A percentile compares a stretch with the other conserved stretches of the same genome.
phyloP scores from a whole-genome alignment of 2,329 filamentous ascomycete species.

The Hypoxylon sp. region DNA sequence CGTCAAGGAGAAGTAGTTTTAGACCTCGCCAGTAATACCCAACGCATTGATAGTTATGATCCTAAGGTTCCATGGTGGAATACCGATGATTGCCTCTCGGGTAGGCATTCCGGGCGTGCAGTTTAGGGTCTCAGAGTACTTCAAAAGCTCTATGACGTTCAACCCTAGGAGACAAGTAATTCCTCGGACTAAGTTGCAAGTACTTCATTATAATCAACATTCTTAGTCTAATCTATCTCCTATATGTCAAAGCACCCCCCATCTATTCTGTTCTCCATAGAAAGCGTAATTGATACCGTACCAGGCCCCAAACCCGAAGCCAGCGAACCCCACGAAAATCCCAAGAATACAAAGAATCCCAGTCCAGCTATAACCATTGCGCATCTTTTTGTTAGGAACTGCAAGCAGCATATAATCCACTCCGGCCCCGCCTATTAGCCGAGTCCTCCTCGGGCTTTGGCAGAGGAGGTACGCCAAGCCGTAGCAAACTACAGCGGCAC shows the following conservation, averaged over 20 bases:
- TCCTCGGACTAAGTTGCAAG: not conserved
- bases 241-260: not conserved
- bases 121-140: not conserved
- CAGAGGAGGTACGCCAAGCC: conserved; percentile 16
- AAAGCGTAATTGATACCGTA: conserved; percentile 7
- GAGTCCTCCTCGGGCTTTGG: conserved; percentile 16
- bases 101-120: not conserved
- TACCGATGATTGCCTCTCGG: not conserved
- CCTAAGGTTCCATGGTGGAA: not conserved
- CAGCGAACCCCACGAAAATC: conserved; percentile 1
- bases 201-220: not conserved
- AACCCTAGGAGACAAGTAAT: not conserved
- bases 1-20: conserved; percentile 39
- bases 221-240: not conserved
- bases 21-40: not conserved
- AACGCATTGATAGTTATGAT: not conserved
- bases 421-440: conserved; percentile 13
- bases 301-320: conserved; percentile 1
- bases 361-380: conserved; percentile 5
- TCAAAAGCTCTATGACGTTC: not conserved
- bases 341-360: conserved; percentile 8
- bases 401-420: conserved; percentile 18
- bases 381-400: conserved; percentile 2
- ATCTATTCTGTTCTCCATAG: not conserved
- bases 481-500: not conserved